phyloP scores from a whole-genome alignment of 805 yeast genomes.

The Metschnikowia sp. region DNA sequence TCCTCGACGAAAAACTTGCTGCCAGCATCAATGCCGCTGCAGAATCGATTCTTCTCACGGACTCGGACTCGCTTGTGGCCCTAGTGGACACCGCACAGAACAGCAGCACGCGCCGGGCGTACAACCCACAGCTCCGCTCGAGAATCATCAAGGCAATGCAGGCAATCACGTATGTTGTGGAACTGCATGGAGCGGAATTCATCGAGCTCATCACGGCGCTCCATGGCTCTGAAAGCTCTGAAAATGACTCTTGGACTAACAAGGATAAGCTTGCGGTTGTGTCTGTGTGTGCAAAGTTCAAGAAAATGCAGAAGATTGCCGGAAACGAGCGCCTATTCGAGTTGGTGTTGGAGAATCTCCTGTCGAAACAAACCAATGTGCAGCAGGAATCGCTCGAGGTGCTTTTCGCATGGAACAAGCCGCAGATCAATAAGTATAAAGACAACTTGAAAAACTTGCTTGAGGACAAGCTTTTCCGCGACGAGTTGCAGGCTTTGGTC shows the following conservation, averaged over 20 bases:
- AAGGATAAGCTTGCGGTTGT: conserved; percentile 58
- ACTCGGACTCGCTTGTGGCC: conserved; percentile 30
- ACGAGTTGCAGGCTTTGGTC: conserved; percentile 70
- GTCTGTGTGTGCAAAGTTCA: conserved; percentile 61
- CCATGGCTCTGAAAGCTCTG: conserved; percentile 13
- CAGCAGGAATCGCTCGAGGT: conserved; percentile 75
- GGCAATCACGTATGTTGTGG: conserved; percentile 66
- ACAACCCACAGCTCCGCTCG: conserved; percentile 44
- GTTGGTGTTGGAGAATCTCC: conserved; percentile 52
- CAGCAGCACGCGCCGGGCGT: conserved; percentile 18
- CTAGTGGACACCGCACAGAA: conserved; percentile 35
- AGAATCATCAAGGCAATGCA: conserved; percentile 57
- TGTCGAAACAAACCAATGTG: conserved; percentile 56
- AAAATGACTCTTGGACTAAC: conserved; percentile 36
- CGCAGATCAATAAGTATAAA: conserved; percentile 59
- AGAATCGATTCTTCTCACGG: conserved; percentile 24
- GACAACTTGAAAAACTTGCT: conserved; percentile 71
- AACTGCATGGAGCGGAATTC: conserved; percentile 52
- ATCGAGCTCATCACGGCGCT: conserved; percentile 48
- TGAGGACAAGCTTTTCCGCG: conserved; percentile 81
- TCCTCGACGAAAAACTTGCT: conserved; percentile 44
- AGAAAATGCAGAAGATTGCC: conserved; percentile 53
- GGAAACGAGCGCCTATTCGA: conserved; percentile 51
- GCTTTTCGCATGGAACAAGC: conserved; percentile 60
- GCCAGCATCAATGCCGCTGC: conserved; percentile 34